Conservation (phyloP, 805 yeast genomes). For the Candida insectalens region DNA sequence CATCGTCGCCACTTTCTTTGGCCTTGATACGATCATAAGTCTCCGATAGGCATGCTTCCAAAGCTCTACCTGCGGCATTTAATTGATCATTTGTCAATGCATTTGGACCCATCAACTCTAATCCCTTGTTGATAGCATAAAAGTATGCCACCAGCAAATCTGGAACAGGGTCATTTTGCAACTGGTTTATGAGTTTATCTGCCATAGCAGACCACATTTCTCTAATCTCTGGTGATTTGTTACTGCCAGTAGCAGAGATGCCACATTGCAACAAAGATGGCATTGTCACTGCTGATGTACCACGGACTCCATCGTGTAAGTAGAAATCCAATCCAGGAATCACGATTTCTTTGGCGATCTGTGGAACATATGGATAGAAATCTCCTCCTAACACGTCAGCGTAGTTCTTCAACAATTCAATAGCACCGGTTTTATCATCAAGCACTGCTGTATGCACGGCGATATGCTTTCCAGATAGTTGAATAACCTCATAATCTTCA, state of each 20-base stretch:
- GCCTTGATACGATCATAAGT: constrained; percentile 60
- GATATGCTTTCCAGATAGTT: constrained; percentile 81
- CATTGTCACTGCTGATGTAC: constrained; percentile 77
- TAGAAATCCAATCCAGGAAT: constrained; percentile 86
- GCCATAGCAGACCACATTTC: constrained; percentile 66
- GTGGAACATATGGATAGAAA: constrained; percentile 76
- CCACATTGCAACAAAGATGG: constrained; percentile 66
- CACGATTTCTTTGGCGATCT: constrained; percentile 67
- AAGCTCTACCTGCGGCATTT: constrained; percentile 44
- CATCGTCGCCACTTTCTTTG: constrained; percentile 73
- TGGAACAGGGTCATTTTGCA: constrained; percentile 72
- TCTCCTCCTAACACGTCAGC: constrained; percentile 76
- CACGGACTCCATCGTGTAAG: constrained; percentile 89
- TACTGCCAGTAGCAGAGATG: constrained; percentile 42
- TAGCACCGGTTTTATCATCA: constrained; percentile 89
- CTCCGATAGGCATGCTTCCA: constrained; percentile 53
- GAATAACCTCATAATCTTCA: constrained; percentile 93
- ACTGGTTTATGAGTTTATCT: constrained; percentile 54
- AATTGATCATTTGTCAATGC: constrained; percentile 49
- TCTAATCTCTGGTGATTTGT: constrained; percentile 46
- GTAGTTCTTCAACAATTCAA: constrained; percentile 77
- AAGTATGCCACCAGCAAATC: constrained; percentile 76
- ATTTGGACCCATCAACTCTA: constrained; percentile 58
- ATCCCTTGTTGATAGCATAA: constrained; percentile 55
- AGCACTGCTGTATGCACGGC: constrained; percentile 92